Conservation (phyloP, 345 rosid genomes). For the Camelina laxa region DNA sequence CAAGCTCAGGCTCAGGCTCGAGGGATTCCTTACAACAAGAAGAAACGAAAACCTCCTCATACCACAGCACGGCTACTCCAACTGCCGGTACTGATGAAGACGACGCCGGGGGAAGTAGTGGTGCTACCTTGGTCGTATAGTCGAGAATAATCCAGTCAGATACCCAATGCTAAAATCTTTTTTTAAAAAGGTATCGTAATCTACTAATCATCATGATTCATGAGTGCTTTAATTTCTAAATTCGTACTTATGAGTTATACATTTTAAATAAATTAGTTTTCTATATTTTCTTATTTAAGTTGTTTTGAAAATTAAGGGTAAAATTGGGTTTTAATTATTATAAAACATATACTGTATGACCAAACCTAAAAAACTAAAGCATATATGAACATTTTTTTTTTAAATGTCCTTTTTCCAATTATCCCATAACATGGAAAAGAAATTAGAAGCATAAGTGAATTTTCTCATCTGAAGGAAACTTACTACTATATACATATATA, state of each 20-base stretch:
- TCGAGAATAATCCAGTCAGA: neutral
- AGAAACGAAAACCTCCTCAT: constrained; percentile 56
- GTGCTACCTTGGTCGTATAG: constrained; percentile 27
- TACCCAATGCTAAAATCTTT: neutral
- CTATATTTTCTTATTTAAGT: too few relatives aligned
- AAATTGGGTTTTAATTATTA: too few relatives aligned
- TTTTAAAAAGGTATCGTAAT: neutral
- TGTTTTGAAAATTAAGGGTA: too few relatives aligned
- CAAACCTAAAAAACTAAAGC: too few relatives aligned
- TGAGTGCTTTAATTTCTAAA: constrained; percentile 7
- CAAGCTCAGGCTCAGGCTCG: constrained; percentile 96
- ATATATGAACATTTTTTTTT: too few relatives aligned
- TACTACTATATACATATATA: too few relatives aligned
- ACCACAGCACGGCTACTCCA: neutral
- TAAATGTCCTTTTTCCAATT: too few relatives aligned
- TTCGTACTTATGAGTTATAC: neutral
- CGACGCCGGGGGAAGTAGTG: constrained; percentile 33
- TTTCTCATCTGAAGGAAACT: too few relatives aligned
- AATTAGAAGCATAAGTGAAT: too few relatives aligned
- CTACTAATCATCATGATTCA: neutral
- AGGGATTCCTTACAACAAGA: constrained; percentile 93
- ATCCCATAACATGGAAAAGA: too few relatives aligned
- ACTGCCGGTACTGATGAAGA: neutral
- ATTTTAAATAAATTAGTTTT: too few relatives aligned
- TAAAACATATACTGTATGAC: too few relatives aligned